Percentiles rank a stretch among this genome's conserved stretches.
These are phyloP conservation scores for Colletotrichum simmondsii DNA, from an alignment of 2,329 filamentous ascomycete genomes.

Conservation along the genomic window DNA sequence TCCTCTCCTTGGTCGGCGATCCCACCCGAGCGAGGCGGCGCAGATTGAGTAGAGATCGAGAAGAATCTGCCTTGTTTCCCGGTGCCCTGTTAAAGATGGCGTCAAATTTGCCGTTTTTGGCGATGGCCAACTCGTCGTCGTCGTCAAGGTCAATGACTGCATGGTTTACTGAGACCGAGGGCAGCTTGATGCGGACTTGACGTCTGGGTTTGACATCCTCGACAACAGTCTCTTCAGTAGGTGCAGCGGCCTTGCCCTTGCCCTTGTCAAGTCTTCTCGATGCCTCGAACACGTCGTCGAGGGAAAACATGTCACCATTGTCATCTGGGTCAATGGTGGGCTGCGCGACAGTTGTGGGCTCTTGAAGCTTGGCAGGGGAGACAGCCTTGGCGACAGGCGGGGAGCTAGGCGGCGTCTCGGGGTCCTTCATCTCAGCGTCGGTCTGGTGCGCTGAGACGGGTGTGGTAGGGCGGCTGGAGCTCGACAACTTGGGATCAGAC, in stretches of 20 bases:
- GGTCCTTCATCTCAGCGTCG: conserved; percentile 61
- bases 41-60: conserved; percentile 73
- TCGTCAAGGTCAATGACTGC: conserved; percentile 62
- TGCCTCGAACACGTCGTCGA: conserved; percentile 48
- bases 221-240: conserved; percentile 29
- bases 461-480: conserved; percentile 66
- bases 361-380: conserved; percentile 21
- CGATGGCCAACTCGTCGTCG: conserved; percentile 75
- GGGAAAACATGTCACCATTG: conserved; percentile 48
- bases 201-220: conserved; percentile 51
- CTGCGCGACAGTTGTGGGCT: conserved; percentile 29
- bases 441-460: conserved; percentile 57
- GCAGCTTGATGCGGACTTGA: conserved; percentile 62
- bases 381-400: conserved; percentile 55
- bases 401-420: conserved; percentile 80
- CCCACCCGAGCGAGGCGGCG: conserved; percentile 79
- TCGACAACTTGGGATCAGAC: conserved; percentile 50
- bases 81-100: conserved; percentile 79
- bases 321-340: conserved; percentile 30
- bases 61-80: conserved; percentile 70
- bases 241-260: conserved; percentile 53
- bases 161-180: conserved; percentile 50
- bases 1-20: conserved; percentile 66
- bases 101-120: conserved; percentile 63
- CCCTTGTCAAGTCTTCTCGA: conserved; percentile 61